Evolutionary conservation across 768 basidiomycete genomes (phyloP).

Genomic region (Hypsizygus marmoreus): DNA sequence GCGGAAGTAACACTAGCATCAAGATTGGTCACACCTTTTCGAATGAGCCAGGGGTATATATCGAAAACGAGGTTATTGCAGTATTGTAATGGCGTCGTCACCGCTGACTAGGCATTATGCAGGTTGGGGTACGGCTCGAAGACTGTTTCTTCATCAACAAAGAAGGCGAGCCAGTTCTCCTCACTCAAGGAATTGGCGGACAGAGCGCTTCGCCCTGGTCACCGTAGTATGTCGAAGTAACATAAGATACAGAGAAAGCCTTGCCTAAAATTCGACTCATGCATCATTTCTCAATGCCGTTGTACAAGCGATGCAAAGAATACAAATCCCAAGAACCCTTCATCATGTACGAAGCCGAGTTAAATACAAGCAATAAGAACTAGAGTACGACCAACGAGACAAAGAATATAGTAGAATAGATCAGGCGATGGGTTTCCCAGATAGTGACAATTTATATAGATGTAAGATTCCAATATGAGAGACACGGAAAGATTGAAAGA

Average conservation of each 20-base stretch:
- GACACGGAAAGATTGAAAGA: background rate
- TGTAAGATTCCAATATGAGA: conserved; percentile 11
- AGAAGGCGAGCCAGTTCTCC: conserved; percentile 52
- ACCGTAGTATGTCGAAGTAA: conserved; percentile 19
- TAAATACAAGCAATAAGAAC: no score
- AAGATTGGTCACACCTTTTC: conserved; percentile 75
- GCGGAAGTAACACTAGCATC: conserved; percentile 61
- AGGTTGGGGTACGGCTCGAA: conserved; percentile 82
- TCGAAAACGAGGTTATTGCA: conserved; percentile 71
- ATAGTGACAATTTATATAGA: conserved; percentile 11
- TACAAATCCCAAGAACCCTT: no score
- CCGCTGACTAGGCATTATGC: no score
- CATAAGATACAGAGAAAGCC: no score
- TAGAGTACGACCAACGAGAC: no score
- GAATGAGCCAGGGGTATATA: conserved; percentile 79
- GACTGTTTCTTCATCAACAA: conserved; percentile 76
- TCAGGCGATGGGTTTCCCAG: conserved; percentile 7
- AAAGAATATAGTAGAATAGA: conserved; percentile 13
- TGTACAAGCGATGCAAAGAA: no score
- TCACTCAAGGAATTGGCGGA: conserved; percentile 69
- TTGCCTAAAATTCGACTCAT: no score
- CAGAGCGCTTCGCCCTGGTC: conserved; percentile 47
- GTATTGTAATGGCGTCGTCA: no score
- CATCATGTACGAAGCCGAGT: no score
- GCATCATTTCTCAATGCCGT: no score